Conservation (phyloP, 2,329 filamentous ascomycete species). For the Talaromyces sp. region DNA sequence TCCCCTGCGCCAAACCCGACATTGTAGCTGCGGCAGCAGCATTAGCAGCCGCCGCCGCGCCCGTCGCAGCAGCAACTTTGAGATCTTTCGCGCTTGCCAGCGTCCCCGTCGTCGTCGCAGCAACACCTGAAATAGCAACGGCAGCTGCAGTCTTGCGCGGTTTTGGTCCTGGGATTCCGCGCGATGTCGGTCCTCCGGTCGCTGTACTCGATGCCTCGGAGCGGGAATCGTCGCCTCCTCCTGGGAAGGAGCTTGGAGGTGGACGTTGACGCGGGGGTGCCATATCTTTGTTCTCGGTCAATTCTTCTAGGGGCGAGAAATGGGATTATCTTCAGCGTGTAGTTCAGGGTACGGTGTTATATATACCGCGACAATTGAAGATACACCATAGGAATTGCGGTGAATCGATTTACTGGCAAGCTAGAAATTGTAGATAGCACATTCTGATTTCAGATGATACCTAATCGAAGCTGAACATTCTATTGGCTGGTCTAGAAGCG, state of each 20-base stretch:
- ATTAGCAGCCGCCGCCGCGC: slow-evolving; percentile 7
- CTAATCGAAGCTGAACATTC: background rate
- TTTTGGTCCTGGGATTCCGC: slow-evolving; percentile 28
- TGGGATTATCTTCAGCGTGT: background rate
- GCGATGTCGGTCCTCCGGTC: slow-evolving; percentile 34
- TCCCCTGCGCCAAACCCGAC: slow-evolving; percentile 1
- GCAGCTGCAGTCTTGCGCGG: slow-evolving; percentile 28
- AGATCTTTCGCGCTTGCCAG: slow-evolving; percentile 22
- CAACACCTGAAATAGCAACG: slow-evolving; percentile 6
- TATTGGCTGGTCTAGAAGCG: background rate
- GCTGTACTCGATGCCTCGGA: slow-evolving; percentile 45
- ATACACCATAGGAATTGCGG: too few species aligned
- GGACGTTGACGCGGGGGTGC: slow-evolving; percentile 45
- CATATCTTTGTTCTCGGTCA: slow-evolving; percentile 29
- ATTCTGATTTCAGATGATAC: background rate
- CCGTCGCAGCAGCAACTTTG: slow-evolving; percentile 24
- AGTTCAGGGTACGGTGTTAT: background rate
- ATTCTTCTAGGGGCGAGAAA: background rate
- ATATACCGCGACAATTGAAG: background rate
- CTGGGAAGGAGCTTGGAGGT: background rate
- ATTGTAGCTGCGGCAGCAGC: background rate
- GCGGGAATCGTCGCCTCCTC: slow-evolving; percentile 44
- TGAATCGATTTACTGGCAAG: background rate
- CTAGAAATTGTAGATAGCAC: background rate
- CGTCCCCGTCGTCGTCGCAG: background rate